phyloP scores from a whole-genome alignment of 768 basidiomycete species.

The Xanthoconium stramineum region DNA sequence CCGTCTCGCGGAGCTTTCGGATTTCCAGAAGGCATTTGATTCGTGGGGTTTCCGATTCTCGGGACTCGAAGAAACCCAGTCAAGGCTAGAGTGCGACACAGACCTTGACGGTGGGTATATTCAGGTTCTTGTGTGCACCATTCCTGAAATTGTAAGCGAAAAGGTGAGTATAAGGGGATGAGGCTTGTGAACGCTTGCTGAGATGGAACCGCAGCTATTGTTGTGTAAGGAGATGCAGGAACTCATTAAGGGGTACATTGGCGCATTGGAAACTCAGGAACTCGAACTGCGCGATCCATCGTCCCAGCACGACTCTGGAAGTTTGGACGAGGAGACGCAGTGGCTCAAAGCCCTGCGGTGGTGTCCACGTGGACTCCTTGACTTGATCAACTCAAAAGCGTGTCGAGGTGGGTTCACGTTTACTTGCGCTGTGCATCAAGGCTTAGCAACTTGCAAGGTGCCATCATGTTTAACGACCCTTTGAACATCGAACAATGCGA shows the following conservation, averaged over 20 bases:
- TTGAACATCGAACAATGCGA: slow-evolving; percentile 67
- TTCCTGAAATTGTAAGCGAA: slow-evolving; percentile 70
- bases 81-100: slow-evolving; percentile 17
- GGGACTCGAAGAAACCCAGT: slow-evolving; percentile 29
- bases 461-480: slow-evolving; percentile 94
- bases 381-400: slow-evolving; percentile 91
- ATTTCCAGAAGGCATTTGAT: slow-evolving; percentile 47
- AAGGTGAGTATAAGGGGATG: slow-evolving; percentile 42
- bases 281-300: slow-evolving; percentile 17
- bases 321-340: slow-evolving; percentile 20
- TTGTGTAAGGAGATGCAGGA: slow-evolving; percentile 70
- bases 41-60: slow-evolving; percentile 70
- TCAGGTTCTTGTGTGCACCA: slow-evolving; percentile 59
- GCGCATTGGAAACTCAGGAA: slow-evolving; percentile 53
- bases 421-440: background rate
- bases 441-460: slow-evolving; percentile 50
- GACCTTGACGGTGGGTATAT: slow-evolving; percentile 40
- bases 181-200: background rate
- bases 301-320: slow-evolving; percentile 9
- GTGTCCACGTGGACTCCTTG: slow-evolving; percentile 81
- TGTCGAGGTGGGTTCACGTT: slow-evolving; percentile 68
- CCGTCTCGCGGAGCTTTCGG: slow-evolving; percentile 40
- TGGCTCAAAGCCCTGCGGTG: slow-evolving; percentile 76
- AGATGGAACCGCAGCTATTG: slow-evolving; percentile 46
- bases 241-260: slow-evolving; percentile 70